phyloP scores from a whole-genome alignment of 2,329 filamentous ascomycete species.

The Penicillium sp. region DNA sequence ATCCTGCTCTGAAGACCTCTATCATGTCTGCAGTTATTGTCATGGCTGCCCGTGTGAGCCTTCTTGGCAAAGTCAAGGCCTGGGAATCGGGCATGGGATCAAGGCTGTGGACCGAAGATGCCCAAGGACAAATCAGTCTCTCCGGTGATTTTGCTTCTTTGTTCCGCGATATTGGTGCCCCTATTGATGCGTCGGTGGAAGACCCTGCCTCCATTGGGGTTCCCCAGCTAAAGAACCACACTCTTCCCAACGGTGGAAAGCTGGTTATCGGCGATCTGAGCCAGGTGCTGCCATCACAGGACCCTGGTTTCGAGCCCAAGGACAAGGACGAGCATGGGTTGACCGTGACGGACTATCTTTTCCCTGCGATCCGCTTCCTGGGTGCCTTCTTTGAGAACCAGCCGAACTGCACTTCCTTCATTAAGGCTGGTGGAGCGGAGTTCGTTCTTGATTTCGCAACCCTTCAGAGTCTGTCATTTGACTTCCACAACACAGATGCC shows the following conservation, averaged over 20 bases:
- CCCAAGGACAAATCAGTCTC: slow-evolving; percentile 55
- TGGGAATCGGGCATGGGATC: slow-evolving; percentile 66
- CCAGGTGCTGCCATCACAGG: slow-evolving; percentile 24
- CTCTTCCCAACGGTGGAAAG: slow-evolving; percentile 37
- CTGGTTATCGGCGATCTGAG: slow-evolving; percentile 30
- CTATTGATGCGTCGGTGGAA: slow-evolving; percentile 24
- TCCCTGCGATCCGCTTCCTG: slow-evolving; percentile 71
- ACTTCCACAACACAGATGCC: slow-evolving; percentile 62
- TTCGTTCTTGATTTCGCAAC: slow-evolving; percentile 77
- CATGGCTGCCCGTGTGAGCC: slow-evolving; percentile 77
- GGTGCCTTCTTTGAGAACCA: slow-evolving; percentile 69
- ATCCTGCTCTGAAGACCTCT: slow-evolving; percentile 71
- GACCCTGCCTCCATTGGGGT: slow-evolving; percentile 24
- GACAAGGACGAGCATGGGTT: slow-evolving; percentile 50
- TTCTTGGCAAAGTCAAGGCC: slow-evolving; percentile 67
- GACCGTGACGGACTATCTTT: slow-evolving; percentile 64
- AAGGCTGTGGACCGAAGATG: slow-evolving; percentile 64
- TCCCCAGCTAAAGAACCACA: slow-evolving; percentile 25
- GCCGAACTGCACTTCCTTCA: slow-evolving; percentile 66
- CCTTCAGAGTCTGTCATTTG: slow-evolving; percentile 70
- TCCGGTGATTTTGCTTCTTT: slow-evolving; percentile 50
- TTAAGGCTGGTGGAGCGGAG: slow-evolving; percentile 75
- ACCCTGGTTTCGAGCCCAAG: slow-evolving; percentile 38
- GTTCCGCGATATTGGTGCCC: slow-evolving; percentile 33
- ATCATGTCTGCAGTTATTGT: slow-evolving; percentile 82